phyloP scores from a whole-genome alignment of 768 basidiomycete species.

The Tricholoma bakamatsutake region DNA sequence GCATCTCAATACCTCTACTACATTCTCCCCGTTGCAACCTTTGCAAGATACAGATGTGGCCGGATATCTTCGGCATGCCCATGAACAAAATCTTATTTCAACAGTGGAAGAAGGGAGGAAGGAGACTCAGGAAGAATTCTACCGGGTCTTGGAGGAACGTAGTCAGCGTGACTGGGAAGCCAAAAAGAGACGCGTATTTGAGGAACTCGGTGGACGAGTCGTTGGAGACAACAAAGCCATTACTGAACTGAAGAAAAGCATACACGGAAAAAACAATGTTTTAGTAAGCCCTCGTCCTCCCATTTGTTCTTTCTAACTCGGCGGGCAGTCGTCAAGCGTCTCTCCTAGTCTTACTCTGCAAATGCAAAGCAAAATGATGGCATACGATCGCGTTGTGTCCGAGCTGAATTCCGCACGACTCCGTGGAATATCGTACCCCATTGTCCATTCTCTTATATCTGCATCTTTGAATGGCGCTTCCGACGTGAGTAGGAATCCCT shows the following conservation, averaged over 20 bases:
- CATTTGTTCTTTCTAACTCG: background rate
- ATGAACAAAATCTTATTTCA: conserved; percentile 91
- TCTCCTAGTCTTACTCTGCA: conserved; percentile 61
- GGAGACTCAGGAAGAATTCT: conserved; percentile 82
- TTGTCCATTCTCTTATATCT: conserved; percentile 66
- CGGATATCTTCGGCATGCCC: conserved; percentile 91
- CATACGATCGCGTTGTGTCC: conserved; percentile 78
- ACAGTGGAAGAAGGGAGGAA: conserved; percentile 88
- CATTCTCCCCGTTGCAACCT: conserved; percentile 86
- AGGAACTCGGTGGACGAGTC: conserved; percentile 75
- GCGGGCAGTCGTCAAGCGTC: conserved; percentile 23
- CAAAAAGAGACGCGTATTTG: conserved; percentile 84
- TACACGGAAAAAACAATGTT: conserved; percentile 50
- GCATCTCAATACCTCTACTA: conserved; percentile 72
- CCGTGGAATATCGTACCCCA: conserved; percentile 67
- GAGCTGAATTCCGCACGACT: conserved; percentile 73
- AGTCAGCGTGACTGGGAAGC: conserved; percentile 83
- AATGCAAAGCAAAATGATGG: conserved; percentile 95
- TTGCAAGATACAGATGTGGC: conserved; percentile 92
- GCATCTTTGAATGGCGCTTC: conserved; percentile 55
- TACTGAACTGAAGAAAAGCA: conserved; percentile 56
- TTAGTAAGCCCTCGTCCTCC: background rate
- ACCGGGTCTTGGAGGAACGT: conserved; percentile 70
- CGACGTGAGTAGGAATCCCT: conserved; percentile 39
- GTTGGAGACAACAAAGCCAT: conserved; percentile 49